Evolutionary conservation across 371 early-diverging fungal genomes (phyloP).

Genomic region (Syncephalastrum monosporum): DNA sequence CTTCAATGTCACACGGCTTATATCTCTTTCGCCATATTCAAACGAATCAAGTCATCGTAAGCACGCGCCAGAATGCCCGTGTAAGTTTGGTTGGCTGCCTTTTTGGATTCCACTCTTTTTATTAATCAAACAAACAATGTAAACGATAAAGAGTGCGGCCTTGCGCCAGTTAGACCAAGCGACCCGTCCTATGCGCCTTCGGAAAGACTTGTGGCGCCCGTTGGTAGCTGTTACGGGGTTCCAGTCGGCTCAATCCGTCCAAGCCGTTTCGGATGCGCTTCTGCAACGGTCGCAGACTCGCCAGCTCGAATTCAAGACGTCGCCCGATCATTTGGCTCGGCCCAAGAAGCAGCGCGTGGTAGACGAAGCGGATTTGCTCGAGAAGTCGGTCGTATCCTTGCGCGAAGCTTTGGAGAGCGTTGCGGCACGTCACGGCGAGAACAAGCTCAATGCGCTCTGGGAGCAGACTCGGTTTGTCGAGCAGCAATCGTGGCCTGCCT

Average conservation of each 20-base stretch:
- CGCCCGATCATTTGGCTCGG: slow-evolving; percentile 36
- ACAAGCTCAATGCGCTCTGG: slow-evolving; percentile 42
- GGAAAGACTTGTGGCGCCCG: slow-evolving; percentile 65
- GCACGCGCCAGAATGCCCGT: slow-evolving; percentile 40
- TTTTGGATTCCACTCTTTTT: neutral
- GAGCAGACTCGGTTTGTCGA: slow-evolving; percentile 48
- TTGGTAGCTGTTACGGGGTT: slow-evolving; percentile 58
- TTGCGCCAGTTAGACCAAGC: slow-evolving; percentile 39
- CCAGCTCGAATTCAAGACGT: slow-evolving; percentile 35
- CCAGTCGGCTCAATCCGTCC: slow-evolving; percentile 44
- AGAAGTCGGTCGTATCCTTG: slow-evolving; percentile 36
- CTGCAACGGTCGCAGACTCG: slow-evolving; percentile 44
- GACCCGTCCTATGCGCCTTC: slow-evolving; percentile 43
- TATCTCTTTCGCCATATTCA: slow-evolving; percentile 63
- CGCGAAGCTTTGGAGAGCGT: slow-evolving; percentile 41
- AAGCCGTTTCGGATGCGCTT: slow-evolving; percentile 59
- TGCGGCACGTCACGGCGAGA: slow-evolving; percentile 18
- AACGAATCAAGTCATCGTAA: slow-evolving; percentile 60
- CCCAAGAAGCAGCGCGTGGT: slow-evolving; percentile 48
- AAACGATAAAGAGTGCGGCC: slow-evolving; percentile 37
- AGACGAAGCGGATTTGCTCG: slow-evolving; percentile 41
- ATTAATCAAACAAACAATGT: neutral
- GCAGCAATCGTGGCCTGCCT: slow-evolving; percentile 43
- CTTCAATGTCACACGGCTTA: slow-evolving; percentile 26
- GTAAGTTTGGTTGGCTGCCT: slow-evolving; percentile 13